phyloP scores from a whole-genome alignment of 2,329 filamentous ascomycete species.

The Chrysoporthe deuterocubensis region DNA sequence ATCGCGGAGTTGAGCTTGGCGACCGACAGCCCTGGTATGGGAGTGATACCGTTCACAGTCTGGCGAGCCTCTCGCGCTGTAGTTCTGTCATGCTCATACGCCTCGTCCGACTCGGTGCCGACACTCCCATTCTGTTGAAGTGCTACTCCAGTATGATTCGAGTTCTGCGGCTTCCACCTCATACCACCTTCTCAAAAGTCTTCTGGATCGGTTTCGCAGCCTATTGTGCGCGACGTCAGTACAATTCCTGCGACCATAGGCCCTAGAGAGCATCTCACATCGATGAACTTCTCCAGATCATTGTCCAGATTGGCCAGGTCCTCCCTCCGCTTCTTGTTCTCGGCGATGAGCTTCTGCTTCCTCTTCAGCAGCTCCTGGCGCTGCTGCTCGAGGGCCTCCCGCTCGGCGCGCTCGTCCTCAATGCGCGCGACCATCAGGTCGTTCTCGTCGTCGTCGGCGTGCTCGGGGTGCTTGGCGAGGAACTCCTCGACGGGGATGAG shows the following conservation, averaged over 20 bases:
- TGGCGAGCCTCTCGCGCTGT: not conserved
- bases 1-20: not conserved
- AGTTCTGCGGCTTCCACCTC: slow-evolving; percentile 30
- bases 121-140: not conserved
- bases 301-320: slow-evolving; percentile 89
- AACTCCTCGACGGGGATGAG: slow-evolving; percentile 86
- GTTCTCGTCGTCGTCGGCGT: slow-evolving; percentile 73
- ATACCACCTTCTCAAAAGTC: slow-evolving; percentile 76
- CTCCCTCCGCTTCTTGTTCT: slow-evolving; percentile 92
- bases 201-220: slow-evolving; percentile 87
- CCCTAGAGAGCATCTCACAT: slow-evolving; percentile 57
- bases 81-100: not conserved
- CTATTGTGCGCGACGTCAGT: slow-evolving; percentile 47
- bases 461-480: slow-evolving; percentile 74
- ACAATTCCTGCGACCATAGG: not conserved
- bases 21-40: not conserved
- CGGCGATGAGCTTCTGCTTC: slow-evolving; percentile 65
- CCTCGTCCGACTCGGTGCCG: not conserved
- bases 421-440: slow-evolving; percentile 88
- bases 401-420: slow-evolving; percentile 84
- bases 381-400: slow-evolving; percentile 83
- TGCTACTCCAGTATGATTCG: not conserved
- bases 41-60: not conserved
- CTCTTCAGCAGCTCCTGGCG: slow-evolving; percentile 74
- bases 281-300: slow-evolving; percentile 92